Percentiles rank a stretch among this genome's conserved stretches.
Conservation (phyloP, 148 eudicot species). For the Vaccinium darrowii region DNA sequence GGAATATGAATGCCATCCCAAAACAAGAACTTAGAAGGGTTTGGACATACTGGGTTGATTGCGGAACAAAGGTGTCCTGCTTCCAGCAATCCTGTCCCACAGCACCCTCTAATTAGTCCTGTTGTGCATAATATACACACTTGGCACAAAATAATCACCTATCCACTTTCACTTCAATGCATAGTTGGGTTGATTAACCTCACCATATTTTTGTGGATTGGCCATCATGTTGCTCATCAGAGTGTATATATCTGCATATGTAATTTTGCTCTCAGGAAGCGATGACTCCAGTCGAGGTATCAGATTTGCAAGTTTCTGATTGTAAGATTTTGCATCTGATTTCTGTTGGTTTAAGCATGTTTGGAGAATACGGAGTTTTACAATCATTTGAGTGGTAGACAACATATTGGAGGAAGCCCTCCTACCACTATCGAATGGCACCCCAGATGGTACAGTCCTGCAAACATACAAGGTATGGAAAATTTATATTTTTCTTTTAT, state of each 20-base stretch:
- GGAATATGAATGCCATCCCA: slow-evolving; percentile 44
- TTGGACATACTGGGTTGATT: slow-evolving; percentile 44
- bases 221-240: slow-evolving; percentile 35
- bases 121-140: slow-evolving; percentile 9
- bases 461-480: slow-evolving; percentile 10
- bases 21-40: slow-evolving; percentile 38
- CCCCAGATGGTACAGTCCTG: slow-evolving; percentile 47
- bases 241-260: slow-evolving; percentile 44
- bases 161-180: neutral
- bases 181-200: neutral
- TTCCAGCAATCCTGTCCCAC: slow-evolving; percentile 63
- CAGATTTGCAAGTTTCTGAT: slow-evolving; percentile 39
- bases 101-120: slow-evolving; percentile 60
- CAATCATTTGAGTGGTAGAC: slow-evolving; percentile 54
- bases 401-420: slow-evolving; percentile 64
- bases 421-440: slow-evolving; percentile 42
- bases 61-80: slow-evolving; percentile 42
- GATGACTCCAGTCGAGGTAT: slow-evolving; percentile 33
- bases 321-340: slow-evolving; percentile 37
- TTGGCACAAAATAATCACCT: neutral
- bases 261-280: slow-evolving; percentile 40
- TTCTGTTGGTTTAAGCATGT: slow-evolving; percentile 40
- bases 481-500: neutral
- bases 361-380: slow-evolving; percentile 27
- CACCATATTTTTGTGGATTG: slow-evolving; percentile 45